Evolutionary conservation across 2,329 filamentous ascomycete genomes (phyloP), one percentile per base, ranked within the genome.

Genomic region (Blastomyces percursus): DNA sequence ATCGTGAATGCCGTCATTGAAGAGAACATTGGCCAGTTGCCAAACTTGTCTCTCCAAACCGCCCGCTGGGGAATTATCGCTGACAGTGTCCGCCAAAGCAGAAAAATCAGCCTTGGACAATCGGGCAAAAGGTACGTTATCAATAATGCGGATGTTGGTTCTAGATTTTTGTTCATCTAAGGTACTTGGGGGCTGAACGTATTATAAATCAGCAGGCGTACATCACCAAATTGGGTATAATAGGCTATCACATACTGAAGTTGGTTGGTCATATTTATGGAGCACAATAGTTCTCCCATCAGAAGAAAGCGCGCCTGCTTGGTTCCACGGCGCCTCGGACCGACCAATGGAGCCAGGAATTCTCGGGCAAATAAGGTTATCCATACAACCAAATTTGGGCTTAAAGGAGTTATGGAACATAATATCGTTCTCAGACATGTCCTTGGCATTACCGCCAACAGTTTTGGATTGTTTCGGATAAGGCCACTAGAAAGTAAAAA

Each of bases 1-100:
- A 59, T 79, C 76, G 42, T 79, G 73, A 24, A 79, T 75, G 11
- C 78, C 74, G n/a, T 86, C 80, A 67, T 96, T 91, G 70, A 96
- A 99, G 3, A 99, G 81, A 46, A 96, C 86, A 63, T 89, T 89
- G 0, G 90, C 87, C 44, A 99, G 80, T 64, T 90, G 84, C 94
- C 95, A 99, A 0, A 94, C 85, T 30, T 75, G 66, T n/a, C 70
- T 69, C 66, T 79, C 76, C 35, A 71, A 66, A 63, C 76, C 71
- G 32, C 69, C 65, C 35, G 72, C 64, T 63, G 67, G 46, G 35
- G 70, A 66, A 63, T 73, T 61, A 61, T 65, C 66, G 52, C 69
- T 65, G 56, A 72, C 69, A 2, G 68, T 65, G 42, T 73, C 66
- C 9, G 70, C 68, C 44, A 73, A 76, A 57, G 69, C 68, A 48